Percentiles rank a stretch among this genome's conserved stretches.
Evolutionary conservation across 305 asterid species (phyloP).

Genomic region (Fraxinus velutina): DNA sequence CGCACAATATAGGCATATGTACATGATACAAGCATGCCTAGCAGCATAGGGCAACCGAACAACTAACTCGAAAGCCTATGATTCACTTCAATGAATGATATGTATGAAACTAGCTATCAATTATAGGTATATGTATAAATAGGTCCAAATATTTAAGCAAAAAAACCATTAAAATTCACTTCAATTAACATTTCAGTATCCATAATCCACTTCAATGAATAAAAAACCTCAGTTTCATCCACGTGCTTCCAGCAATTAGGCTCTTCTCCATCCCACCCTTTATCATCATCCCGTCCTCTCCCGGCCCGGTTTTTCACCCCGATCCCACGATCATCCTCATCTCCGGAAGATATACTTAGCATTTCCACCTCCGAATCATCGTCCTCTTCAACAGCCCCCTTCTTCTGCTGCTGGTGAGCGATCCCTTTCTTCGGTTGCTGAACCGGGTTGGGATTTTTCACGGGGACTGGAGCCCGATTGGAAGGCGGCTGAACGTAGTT

Average conservation of each 20-base stretch:
- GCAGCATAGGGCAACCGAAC: not conserved
- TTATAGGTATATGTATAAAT: not conserved
- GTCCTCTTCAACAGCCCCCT: constrained; percentile 57
- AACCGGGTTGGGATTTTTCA: constrained; percentile 25
- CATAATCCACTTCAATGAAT: not conserved
- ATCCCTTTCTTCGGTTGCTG: constrained; percentile 35
- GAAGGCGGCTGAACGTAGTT: constrained; percentile 85
- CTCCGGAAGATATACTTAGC: constrained; percentile 97
- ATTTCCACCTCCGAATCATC: constrained; percentile 96
- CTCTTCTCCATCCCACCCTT: constrained; percentile 89
- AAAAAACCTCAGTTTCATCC: constrained; percentile 80
- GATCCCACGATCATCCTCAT: constrained; percentile 79
- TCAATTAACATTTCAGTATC: constrained; percentile 14
- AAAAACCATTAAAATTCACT: constrained; percentile 5
- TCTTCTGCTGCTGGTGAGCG: constrained; percentile 33
- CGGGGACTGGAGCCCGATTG: constrained; percentile 33
- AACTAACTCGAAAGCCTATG: not conserved
- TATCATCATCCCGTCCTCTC: constrained; percentile 59
- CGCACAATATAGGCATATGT: not conserved
- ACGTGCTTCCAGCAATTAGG: constrained; percentile 93
- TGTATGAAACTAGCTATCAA: not conserved
- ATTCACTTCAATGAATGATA: not conserved
- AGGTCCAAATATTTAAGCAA: not conserved
- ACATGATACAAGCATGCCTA: not conserved
- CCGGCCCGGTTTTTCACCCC: constrained; percentile 48